Percentiles rank a stretch among this genome's conserved stretches.
Conservation (phyloP, 2,329 filamentous ascomycete genomes). For the Cladosporium sp. region DNA sequence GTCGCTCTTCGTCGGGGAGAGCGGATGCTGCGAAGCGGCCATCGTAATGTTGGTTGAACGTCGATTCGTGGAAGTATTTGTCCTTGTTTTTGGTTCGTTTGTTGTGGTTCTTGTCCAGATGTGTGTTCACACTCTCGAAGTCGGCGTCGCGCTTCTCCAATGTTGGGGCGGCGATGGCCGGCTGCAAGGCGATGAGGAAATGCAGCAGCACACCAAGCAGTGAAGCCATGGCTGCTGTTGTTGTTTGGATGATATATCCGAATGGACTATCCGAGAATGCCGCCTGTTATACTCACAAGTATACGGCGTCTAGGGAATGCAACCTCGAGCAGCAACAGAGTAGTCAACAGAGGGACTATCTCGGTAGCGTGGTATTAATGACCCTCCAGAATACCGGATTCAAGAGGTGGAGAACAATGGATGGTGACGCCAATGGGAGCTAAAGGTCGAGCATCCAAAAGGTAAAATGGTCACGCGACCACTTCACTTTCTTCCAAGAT, state of each 20-base stretch:
- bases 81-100: constrained; percentile 27
- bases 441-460: not conserved
- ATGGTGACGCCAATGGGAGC: not conserved
- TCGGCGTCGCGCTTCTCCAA: constrained; percentile 33
- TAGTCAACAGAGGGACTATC: not conserved
- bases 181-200: constrained; percentile 7
- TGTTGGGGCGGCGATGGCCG: constrained; percentile 7
- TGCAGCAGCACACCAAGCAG: constrained; percentile 4
- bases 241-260: too few relatives aligned
- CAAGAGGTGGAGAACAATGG: not conserved
- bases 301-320: not conserved
- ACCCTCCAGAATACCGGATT: not conserved
- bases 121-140: constrained; percentile 41
- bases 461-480: constrained; percentile 3
- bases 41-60: constrained; percentile 54
- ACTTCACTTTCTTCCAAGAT: not conserved
- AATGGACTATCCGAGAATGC: too few relatives aligned
- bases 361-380: not conserved
- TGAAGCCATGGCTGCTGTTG: not conserved
- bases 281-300: not conserved
- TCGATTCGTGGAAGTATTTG: constrained; percentile 50
- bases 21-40: constrained; percentile 48
- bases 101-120: constrained; percentile 36
- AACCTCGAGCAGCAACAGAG: too few relatives aligned
- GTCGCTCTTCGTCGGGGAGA: constrained; percentile 45